A percentile compares a stretch with the other conserved stretches of the same genome.
Evolutionary conservation across 306 rosid genomes (phyloP).

Genomic region (Vachellia pachyceras): DNA sequence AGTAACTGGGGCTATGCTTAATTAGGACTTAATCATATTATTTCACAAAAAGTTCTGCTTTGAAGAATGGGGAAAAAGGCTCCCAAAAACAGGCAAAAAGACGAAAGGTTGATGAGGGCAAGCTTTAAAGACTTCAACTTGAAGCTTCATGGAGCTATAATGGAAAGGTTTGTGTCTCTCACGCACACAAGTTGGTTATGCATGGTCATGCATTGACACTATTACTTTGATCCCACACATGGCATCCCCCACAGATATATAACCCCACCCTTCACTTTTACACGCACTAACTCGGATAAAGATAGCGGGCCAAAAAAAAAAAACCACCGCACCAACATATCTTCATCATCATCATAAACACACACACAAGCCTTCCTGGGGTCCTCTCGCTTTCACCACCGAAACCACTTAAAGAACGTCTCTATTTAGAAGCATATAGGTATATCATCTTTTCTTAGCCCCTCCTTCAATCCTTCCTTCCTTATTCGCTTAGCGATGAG

Average conservation of each 20-base stretch:
- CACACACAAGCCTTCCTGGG: constrained; percentile 55
- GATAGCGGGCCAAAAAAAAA: not conserved
- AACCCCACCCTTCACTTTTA: constrained; percentile 23
- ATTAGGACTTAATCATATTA: not conserved
- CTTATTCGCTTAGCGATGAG: constrained; percentile 59
- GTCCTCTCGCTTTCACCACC: constrained; percentile 38
- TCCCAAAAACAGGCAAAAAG: constrained; percentile 1
- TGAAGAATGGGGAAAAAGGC: not conserved
- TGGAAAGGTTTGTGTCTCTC: not conserved
- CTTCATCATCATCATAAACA: constrained; percentile 44
- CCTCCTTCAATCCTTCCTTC: constrained; percentile 15
- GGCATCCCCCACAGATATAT: constrained; percentile 21
- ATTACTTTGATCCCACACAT: not conserved
- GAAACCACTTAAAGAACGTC: constrained; percentile 27
- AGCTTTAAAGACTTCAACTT: constrained; percentile 24
- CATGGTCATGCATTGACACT: constrained; percentile 21
- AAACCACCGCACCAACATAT: not conserved
- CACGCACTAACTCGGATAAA: constrained; percentile 74
- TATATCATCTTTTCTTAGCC: constrained; percentile 29
- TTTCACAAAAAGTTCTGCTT: not conserved
- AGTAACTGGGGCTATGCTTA: not conserved
- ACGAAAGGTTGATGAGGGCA: not conserved
- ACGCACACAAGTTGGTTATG: constrained; percentile 34
- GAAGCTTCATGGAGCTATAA: constrained; percentile 63
- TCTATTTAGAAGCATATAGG: constrained; percentile 41